Base-by-base conservation (phyloP, 139 green algal genomes). In the Gonium pectorale region DNA sequence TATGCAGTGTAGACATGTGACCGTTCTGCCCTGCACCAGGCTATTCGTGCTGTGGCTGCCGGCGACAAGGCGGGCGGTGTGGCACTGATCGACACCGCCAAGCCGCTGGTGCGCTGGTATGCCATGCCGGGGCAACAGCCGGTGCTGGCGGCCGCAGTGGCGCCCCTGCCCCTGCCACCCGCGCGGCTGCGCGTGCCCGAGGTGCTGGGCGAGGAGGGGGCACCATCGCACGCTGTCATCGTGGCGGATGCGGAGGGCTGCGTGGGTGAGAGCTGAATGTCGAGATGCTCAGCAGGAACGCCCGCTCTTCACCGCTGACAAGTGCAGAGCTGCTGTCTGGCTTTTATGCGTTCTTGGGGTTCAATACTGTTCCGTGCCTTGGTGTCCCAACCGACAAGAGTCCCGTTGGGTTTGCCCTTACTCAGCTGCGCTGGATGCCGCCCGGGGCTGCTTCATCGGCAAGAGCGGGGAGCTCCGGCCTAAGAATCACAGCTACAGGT, bases 141-240 rank as follows among this genome's bases (percentile, higher is more conserved):
- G 29, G 79, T 85, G 33, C 52, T 79, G 2, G 77, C 41, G 0
- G 40, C 79, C 1, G 79, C 70, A 21, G 63, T 91, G 24, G 87
- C 82, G 27, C 77, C 67, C 22, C n/a, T 86, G n/a, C 82, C 87
- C n/a, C 78, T 87, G 70, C 87, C 87, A 21, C 62, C 56, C 1
- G 38, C 31, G 2, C 43, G 56, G 24, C 2, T 37, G 19, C 62
- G 83, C 27, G 44, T 37, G 11, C 41, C 70, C 5, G 44, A 62
- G 72, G 44, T 83, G 44, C 9, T 41, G 69, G 71, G 33, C 17
- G 77, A 68, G 40, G 59, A 83, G 35, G 66, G 80, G 13, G 67
- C 86, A 6, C 69, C 67, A 8, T 59, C 67, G 24, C 62, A 59
- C 5, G 37, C 49, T 1, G 67, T 90, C 31, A 68, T 90, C 43